Evolutionary conservation across 495 filamentous ascomycete genomes (phyloP).

Genomic region (Penicillium egyptiacum): DNA sequence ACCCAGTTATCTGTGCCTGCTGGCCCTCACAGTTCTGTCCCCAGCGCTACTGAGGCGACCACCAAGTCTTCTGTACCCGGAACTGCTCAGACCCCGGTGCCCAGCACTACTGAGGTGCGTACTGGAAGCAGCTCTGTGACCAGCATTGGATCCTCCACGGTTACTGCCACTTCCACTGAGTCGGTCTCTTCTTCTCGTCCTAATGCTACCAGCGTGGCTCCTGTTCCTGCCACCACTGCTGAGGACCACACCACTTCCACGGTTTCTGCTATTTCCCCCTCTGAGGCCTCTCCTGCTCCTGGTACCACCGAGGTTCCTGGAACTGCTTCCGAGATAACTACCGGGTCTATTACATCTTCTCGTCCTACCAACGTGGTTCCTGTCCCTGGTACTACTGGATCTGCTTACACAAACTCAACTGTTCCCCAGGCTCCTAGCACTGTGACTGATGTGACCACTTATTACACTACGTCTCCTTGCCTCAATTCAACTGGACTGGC

Average conservation of each 20-base stretch:
- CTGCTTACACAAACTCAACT: constrained; percentile 6
- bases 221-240: background rate
- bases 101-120: background rate
- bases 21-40: background rate
- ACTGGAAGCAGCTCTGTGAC: constrained; percentile 3
- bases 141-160: background rate
- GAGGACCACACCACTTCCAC: background rate
- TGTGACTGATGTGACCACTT: constrained; percentile 4
- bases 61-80: background rate
- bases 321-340: background rate
- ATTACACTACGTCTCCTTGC: background rate
- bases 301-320: too few relatives aligned
- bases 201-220: background rate
- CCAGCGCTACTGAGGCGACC: background rate
- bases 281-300: background rate
- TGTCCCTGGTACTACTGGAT: constrained; percentile 1
- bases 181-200: background rate
- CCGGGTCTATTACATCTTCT: background rate
- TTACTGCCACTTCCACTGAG: constrained; percentile 6
- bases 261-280: background rate
- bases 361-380: constrained; percentile 2
- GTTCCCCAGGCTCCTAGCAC: background rate
- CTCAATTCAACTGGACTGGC: background rate
- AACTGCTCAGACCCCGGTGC: background rate
- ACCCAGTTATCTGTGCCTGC: background rate